These are phyloP conservation scores for Camellia granthamiana DNA, from an alignment of 148 eudicot species.

Conservation along the genomic window DNA sequence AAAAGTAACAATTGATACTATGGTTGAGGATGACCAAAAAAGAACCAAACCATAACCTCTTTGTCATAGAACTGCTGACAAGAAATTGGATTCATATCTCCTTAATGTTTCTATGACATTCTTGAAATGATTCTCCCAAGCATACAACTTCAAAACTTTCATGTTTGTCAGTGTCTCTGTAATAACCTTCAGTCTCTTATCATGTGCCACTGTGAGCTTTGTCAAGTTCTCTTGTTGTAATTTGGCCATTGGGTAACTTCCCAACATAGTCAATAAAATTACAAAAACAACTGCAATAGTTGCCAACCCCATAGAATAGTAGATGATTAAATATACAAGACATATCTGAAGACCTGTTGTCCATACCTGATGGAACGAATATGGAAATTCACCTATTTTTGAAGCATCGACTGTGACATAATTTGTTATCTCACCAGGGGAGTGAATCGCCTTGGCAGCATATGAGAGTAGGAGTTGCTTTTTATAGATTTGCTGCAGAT, in stretches of 20 bases:
- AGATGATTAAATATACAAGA: background rate
- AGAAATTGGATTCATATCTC: conserved; percentile 47
- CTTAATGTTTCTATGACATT: conserved; percentile 49
- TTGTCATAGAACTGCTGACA: conserved; percentile 48
- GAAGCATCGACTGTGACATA: conserved; percentile 5
- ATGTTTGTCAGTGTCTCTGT: conserved; percentile 58
- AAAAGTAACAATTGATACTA: conserved; percentile 72
- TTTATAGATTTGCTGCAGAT: conserved; percentile 42
- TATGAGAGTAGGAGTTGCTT: conserved; percentile 40
- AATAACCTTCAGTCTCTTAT: conserved; percentile 36
- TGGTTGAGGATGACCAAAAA: conserved; percentile 68
- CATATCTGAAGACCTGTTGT: background rate
- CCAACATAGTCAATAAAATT: background rate
- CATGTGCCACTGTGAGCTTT: conserved; percentile 45
- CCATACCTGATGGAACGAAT: conserved; percentile 8
- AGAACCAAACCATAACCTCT: conserved; percentile 51
- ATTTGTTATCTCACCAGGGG: conserved; percentile 30
- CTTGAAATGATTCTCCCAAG: conserved; percentile 74
- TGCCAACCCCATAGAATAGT: conserved; percentile 7
- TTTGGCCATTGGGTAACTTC: background rate
- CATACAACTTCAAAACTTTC: conserved; percentile 71
- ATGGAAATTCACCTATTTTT: conserved; percentile 5
- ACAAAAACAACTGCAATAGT: background rate
- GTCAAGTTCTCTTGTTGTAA: conserved; percentile 35
- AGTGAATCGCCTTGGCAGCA: background rate